Percentiles rank a stretch among this genome's conserved stretches.
Conservation (phyloP, 768 basidiomycete species). For the Leccinum broughii region DNA sequence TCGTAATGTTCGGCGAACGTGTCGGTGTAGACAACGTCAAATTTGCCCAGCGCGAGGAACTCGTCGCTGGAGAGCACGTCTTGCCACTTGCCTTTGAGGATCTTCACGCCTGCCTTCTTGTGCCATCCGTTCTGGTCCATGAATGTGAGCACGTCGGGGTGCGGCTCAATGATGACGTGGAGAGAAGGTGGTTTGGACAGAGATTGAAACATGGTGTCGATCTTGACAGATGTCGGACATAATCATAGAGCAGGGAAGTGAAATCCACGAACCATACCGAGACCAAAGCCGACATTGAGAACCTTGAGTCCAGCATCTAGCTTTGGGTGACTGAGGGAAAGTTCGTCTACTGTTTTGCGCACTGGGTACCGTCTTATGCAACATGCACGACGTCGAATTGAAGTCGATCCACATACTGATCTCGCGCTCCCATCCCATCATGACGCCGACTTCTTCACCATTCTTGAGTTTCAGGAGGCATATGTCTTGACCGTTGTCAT, state of each 20-base stretch:
- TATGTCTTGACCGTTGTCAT: slow-evolving; percentile 77
- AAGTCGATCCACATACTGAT: slow-evolving; percentile 56
- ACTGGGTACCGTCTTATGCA: slow-evolving; percentile 44
- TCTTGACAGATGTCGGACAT: slow-evolving; percentile 44
- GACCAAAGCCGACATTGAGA: slow-evolving; percentile 91
- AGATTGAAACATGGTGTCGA: slow-evolving; percentile 79
- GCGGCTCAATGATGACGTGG: slow-evolving; percentile 94
- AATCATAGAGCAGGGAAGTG: background rate
- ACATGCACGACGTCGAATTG: slow-evolving; percentile 3
- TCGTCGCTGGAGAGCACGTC: slow-evolving; percentile 66
- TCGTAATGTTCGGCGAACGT: slow-evolving; percentile 89
- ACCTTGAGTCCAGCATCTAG: slow-evolving; percentile 54
- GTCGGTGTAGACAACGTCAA: slow-evolving; percentile 90
- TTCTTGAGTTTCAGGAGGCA: slow-evolving; percentile 66
- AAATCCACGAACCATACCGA: slow-evolving; percentile 71
- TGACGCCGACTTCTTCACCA: slow-evolving; percentile 86
- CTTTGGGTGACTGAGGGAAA: slow-evolving; percentile 57
- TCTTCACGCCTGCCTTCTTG: slow-evolving; percentile 68
- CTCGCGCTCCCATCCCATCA: slow-evolving; percentile 97
- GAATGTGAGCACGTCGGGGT: slow-evolving; percentile 84
- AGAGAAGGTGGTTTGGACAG: slow-evolving; percentile 56
- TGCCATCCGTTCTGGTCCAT: slow-evolving; percentile 82
- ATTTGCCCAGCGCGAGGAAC: slow-evolving; percentile 66
- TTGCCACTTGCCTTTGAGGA: slow-evolving; percentile 94
- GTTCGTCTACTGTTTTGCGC: slow-evolving; percentile 69